These are phyloP conservation scores for Sclerotinia minor DNA, from an alignment of 2,329 filamentous ascomycete species.

Conservation along the genomic window DNA sequence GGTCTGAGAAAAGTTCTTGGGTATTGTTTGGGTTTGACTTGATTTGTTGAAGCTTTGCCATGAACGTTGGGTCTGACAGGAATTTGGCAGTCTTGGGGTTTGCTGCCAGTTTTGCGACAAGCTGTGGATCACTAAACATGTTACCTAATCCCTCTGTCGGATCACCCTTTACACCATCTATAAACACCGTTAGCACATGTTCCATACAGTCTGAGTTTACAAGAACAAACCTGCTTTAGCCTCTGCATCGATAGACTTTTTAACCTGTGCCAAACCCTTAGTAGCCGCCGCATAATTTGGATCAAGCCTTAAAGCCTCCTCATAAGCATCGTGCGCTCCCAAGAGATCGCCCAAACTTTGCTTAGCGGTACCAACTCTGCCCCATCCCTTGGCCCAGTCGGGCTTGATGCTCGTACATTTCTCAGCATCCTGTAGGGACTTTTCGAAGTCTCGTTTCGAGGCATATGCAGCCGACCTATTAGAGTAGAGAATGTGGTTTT, in stretches of 20 bases:
- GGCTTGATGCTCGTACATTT: constrained; percentile 95
- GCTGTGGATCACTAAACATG: constrained; percentile 91
- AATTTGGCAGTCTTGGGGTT: constrained; percentile 90
- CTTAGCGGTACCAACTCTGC: constrained; percentile 85
- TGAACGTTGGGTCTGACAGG: constrained; percentile 82
- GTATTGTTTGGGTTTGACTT: constrained; percentile 78
- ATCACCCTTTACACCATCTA: constrained; percentile 54
- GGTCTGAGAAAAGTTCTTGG: constrained; percentile 81
- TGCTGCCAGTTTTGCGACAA: constrained; percentile 84
- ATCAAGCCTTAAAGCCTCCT: constrained; percentile 91
- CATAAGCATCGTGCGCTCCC: constrained; percentile 84
- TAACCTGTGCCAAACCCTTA: constrained; percentile 78
- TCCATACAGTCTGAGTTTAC: constrained; percentile 24
- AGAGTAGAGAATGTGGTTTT: constrained; percentile 96
- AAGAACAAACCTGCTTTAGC: constrained; percentile 48
- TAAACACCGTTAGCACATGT: constrained; percentile 25
- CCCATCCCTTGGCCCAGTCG: constrained; percentile 97
- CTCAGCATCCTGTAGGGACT: constrained; percentile 83
- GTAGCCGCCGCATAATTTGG: constrained; percentile 90
- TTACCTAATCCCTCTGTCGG: constrained; percentile 76
- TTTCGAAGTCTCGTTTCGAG: constrained; percentile 83
- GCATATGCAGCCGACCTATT: constrained; percentile 89
- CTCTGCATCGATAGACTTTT: constrained; percentile 83
- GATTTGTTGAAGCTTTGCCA: constrained; percentile 82
- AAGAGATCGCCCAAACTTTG: constrained; percentile 86